Percentiles rank a stretch among this genome's conserved stretches.
Conservation (phyloP, 257 asterid species). For the Datura wrightii region DNA sequence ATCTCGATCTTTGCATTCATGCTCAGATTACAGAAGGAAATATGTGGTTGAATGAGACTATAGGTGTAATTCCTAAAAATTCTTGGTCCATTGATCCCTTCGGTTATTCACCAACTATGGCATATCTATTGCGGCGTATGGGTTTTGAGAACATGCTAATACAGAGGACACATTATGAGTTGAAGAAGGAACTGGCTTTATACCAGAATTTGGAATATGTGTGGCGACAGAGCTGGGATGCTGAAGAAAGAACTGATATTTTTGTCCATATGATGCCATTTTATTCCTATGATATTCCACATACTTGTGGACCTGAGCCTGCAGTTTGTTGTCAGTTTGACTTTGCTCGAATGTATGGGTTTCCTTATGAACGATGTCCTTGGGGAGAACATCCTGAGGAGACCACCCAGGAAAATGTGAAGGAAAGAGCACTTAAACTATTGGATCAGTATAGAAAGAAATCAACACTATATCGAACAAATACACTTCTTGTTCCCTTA, state of each 20-base stretch:
- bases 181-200: slow-evolving; percentile 90
- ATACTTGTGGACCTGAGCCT: slow-evolving; percentile 99
- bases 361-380: slow-evolving; percentile 88
- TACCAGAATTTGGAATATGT: slow-evolving; percentile 81
- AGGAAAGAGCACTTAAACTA: slow-evolving; percentile 80
- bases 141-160: slow-evolving; percentile 99
- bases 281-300: slow-evolving; percentile 96
- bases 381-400: slow-evolving; percentile 94
- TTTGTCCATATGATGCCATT: slow-evolving; percentile 99
- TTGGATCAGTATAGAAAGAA: slow-evolving; percentile 93
- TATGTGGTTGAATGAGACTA: slow-evolving; percentile 96
- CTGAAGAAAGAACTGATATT: slow-evolving; percentile 93
- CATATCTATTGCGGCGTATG: slow-evolving; percentile 98
- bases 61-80: slow-evolving; percentile 89
- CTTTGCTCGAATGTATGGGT: slow-evolving; percentile 92
- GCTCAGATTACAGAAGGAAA: slow-evolving; percentile 92
- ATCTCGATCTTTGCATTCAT: slow-evolving; percentile 28
- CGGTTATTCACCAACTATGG: slow-evolving; percentile 98
- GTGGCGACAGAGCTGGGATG: slow-evolving; percentile 99
- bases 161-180: slow-evolving; percentile 96
- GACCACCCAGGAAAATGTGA: slow-evolving; percentile 87
- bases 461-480: slow-evolving; percentile 90
- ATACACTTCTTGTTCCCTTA: slow-evolving; percentile 94
- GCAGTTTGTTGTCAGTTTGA: slow-evolving; percentile 99
- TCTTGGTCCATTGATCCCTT: slow-evolving; percentile 98